Evolutionary conservation across 225 moss, liverwort and hornwort genomes (phyloP).

Genomic region (Physcomitrium patens): DNA sequence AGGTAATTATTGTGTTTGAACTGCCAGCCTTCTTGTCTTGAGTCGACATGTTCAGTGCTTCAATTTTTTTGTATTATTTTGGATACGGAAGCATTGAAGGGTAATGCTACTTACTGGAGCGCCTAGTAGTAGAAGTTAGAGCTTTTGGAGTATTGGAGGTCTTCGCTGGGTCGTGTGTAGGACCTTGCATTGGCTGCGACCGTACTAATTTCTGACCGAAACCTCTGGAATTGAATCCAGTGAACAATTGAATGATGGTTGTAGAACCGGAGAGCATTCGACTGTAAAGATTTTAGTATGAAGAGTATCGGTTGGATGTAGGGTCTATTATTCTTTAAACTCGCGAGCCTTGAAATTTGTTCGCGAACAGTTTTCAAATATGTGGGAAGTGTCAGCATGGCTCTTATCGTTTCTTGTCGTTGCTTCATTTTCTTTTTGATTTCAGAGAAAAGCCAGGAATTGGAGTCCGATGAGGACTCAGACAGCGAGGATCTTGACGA

Average conservation of each 20-base stretch:
- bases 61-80: background rate
- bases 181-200: background rate
- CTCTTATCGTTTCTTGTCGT: background rate
- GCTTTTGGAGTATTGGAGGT: background rate
- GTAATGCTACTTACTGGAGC: background rate
- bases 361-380: background rate
- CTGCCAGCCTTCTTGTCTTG: background rate
- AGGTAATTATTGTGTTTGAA: constrained; percentile 9
- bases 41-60: background rate
- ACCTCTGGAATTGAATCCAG: background rate
- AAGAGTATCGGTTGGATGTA: background rate
- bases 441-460: constrained; percentile 15
- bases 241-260: background rate
- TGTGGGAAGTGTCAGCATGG: background rate
- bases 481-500: constrained; percentile 20
- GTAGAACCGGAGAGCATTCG: background rate
- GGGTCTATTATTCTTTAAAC: background rate
- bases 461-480: constrained; percentile 23
- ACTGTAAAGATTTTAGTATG: background rate
- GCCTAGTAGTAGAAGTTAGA: background rate
- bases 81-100: background rate
- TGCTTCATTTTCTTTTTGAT: background rate
- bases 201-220: too few species aligned
- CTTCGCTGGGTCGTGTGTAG: background rate
- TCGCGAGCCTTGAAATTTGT: background rate